Evolutionary conservation across 352 stramenopile species (phyloP).

Genomic region (Globisporangium emineosum): DNA sequence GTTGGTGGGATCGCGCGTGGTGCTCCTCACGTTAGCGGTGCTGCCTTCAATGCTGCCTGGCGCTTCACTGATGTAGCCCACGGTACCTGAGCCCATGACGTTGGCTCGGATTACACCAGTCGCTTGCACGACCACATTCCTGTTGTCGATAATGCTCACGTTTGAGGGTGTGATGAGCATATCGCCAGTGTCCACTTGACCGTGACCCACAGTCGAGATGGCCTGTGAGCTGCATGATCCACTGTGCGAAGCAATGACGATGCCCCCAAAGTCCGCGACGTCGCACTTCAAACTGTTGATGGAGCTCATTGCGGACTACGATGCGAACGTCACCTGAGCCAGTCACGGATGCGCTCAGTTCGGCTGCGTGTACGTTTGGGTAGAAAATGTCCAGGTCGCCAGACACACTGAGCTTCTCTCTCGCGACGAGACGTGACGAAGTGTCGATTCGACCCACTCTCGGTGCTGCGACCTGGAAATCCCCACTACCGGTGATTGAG

Average conservation of each 20-base stretch:
- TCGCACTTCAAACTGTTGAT: constrained; percentile 2
- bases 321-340: neutral
- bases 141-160: constrained; percentile 14
- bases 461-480: neutral
- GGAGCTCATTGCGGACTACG: neutral
- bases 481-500: neutral
- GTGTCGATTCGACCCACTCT: neutral
- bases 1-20: neutral
- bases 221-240: constrained; percentile 4
- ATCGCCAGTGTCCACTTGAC: constrained; percentile 17
- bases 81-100: constrained; percentile 10
- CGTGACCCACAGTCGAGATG: constrained; percentile 17
- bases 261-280: constrained; percentile 16
- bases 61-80: constrained; percentile 15
- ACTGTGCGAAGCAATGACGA: constrained; percentile 14
- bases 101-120: constrained; percentile 1
- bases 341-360: neutral
- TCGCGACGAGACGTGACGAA: neutral
- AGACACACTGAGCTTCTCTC: neutral
- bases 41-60: constrained; percentile 6
- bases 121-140: constrained; percentile 10
- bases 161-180: neutral
- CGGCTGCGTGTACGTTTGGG: neutral
- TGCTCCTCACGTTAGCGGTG: neutral
- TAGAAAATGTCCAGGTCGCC: constrained; percentile 7